Conservation (phyloP, 2,329 filamentous ascomycete species). For the Coleophoma crateriformis region DNA sequence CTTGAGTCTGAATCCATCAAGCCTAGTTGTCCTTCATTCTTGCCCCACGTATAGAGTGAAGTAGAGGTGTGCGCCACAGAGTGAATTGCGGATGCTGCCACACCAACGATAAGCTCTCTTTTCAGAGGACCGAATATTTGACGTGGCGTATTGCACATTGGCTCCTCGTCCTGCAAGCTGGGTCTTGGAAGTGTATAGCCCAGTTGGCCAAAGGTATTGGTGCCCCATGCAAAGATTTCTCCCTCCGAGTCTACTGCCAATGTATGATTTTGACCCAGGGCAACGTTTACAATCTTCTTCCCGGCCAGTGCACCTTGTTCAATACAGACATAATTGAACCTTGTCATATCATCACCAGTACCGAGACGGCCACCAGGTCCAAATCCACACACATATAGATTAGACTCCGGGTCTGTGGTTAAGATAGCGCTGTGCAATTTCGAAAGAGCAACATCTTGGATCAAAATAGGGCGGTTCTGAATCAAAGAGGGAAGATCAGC, state of each 20-base stretch:
- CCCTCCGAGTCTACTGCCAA: slow-evolving; percentile 80
- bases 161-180: slow-evolving; percentile 69
- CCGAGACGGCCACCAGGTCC: slow-evolving; percentile 86
- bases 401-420: slow-evolving; percentile 81
- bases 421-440: slow-evolving; percentile 89
- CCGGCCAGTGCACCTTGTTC: slow-evolving; percentile 67
- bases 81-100: slow-evolving; percentile 85
- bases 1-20: slow-evolving; percentile 93
- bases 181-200: slow-evolving; percentile 73
- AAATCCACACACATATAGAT: slow-evolving; percentile 89
- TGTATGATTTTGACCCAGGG: slow-evolving; percentile 86
- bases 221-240: slow-evolving; percentile 94
- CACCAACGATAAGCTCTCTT: slow-evolving; percentile 73
- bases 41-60: slow-evolving; percentile 88
- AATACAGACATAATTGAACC: slow-evolving; percentile 80
- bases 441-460: slow-evolving; percentile 80
- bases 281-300: slow-evolving; percentile 70
- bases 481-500: slow-evolving; percentile 66
- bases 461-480: slow-evolving; percentile 63
- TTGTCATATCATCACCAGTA: slow-evolving; percentile 81
- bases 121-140: slow-evolving; percentile 92
- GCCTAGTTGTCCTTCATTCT: slow-evolving; percentile 89
- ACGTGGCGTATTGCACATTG: slow-evolving; percentile 73
- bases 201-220: slow-evolving; percentile 78
- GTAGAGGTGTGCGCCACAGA: slow-evolving; percentile 81